phyloP scores from a whole-genome alignment of 192 early-diverging fungal genomes.

The Gamsiella multidivaricata region DNA sequence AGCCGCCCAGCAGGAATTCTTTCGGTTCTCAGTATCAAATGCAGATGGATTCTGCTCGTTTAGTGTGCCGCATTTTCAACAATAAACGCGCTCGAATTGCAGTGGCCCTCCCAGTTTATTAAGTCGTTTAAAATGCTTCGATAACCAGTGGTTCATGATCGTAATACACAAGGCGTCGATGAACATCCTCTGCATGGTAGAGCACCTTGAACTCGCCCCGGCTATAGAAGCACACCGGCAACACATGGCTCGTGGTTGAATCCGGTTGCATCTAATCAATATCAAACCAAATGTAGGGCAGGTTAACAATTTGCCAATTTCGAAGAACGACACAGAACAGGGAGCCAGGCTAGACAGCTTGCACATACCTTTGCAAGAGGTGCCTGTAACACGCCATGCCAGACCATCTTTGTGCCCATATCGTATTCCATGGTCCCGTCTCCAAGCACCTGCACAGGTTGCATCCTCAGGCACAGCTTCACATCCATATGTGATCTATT shows the following conservation, averaged over 20 bases:
- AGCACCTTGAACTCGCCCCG: slow-evolving; percentile 66
- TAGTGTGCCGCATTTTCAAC: neutral
- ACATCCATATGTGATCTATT: slow-evolving; percentile 66
- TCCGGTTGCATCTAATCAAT: slow-evolving; percentile 66
- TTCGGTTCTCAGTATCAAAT: slow-evolving; percentile 38
- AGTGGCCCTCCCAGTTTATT: neutral
- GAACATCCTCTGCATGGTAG: slow-evolving; percentile 67
- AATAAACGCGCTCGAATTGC: neutral
- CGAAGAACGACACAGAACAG: neutral
- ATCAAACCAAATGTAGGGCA: too few relatives aligned
- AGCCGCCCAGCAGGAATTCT: slow-evolving; percentile 6
- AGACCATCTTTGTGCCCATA: slow-evolving; percentile 57
- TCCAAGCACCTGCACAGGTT: slow-evolving; percentile 64
- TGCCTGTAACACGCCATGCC: slow-evolving; percentile 65
- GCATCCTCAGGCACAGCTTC: slow-evolving; percentile 64
- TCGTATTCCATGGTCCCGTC: slow-evolving; percentile 68
- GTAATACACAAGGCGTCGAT: slow-evolving; percentile 60
- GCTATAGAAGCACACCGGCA: slow-evolving; percentile 67
- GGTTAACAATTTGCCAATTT: too few relatives aligned
- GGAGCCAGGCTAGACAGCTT: neutral
- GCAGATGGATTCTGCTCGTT: slow-evolving; percentile 16
- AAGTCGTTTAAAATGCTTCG: slow-evolving; percentile 41
- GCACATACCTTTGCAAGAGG: slow-evolving; percentile 61
- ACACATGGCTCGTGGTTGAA: slow-evolving; percentile 54
- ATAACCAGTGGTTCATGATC: slow-evolving; percentile 63